Base-by-base conservation (phyloP, 495 filamentous ascomycete species). In the Pyrenula aspistea region DNA sequence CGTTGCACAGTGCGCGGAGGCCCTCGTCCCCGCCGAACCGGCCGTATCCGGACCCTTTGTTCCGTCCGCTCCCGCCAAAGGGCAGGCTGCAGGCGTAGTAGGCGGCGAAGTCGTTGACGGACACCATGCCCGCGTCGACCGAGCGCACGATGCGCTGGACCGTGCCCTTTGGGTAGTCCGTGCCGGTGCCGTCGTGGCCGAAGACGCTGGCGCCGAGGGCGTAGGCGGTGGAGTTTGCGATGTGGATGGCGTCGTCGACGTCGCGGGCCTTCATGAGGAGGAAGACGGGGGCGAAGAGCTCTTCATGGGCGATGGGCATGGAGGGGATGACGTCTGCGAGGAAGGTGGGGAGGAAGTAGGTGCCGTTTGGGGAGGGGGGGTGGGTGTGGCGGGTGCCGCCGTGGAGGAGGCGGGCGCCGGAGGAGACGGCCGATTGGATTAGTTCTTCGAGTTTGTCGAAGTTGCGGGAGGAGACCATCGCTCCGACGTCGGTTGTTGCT, bases 11-110 rank as follows among this genome's bases (percentile, higher is more conserved):
- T 0, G 80, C 82, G 25, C 89, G 79, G 56, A 98, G 69, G 1
- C 94, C 93, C 66, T 98, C 93, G 52, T 86, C 87, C 36, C 89
- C 93, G 0, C 87, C 93, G 73, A 98, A 97, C 15, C 93, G 73
- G 3, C 94, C 93, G 68, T 97, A 96, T 2, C 93, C 93, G 48
- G 85, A 91, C 0, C 89, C 91, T 56, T 80, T 79, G 20, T 87
- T 81, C 31, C 31, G 4, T 15, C 31, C 31, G 48, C 57, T 52
- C 22, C 93, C 93, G 22, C 93, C 93, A 67, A 98, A 98, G 0
- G 93, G 93, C 15, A 98, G 69, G 70, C 93, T 88, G 15, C 94
- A 88, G 22, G 91, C 86, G 68, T 98, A 98, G 63, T 82, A 95
- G 15, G 82, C 85, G 21, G 83, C 93, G 60, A 98, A 98, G 71